Evolutionary conservation across 2,329 filamentous ascomycete species (phyloP), one percentile per base, ranked within the genome.

Genomic region (Exophiala bonariae): DNA sequence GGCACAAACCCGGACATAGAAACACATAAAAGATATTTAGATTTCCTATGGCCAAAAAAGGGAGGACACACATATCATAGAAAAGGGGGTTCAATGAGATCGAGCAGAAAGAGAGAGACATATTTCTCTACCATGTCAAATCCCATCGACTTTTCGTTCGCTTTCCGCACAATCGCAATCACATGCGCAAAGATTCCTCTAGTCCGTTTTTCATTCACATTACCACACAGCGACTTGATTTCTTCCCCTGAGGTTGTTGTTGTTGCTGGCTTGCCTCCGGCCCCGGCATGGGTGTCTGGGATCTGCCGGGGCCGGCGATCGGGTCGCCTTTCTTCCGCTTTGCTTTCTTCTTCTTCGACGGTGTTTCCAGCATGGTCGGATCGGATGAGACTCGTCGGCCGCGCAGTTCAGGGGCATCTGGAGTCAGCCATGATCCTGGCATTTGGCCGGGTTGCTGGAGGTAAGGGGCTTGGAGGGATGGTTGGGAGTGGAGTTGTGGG

Each of bases 221-320:
- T 33, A 58, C 54, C 23, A 52, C 28, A 47, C 56, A 58, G 41
- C 43, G 48, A 19, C 49, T 41, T 16, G 49, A 50, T 17, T 50
- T 56, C 34, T 56, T 47, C 28, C 26, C 38, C 31, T 41, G 45
- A n/a, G 30, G 28, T n/a, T n/a, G 38, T n/a, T n/a, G n/a, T n/a
- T n/a, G n/a, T n/a, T n/a, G n/a, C n/a, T n/a, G n/a, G n/a, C 22
- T 14, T 26, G 22, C 18, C 19, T 17, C 16, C 23, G n/a, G n/a
- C n/a, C n/a, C 41, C 14, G 49, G 32, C 23, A 41, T 44, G 4
- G 50, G 41, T 8, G 47, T 52, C 32, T 52, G 50, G 16, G 41
- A 32, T 32, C 47, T 20, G 4, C 41, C 36, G 16, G 18, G 22
- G 20, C 50, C 53, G 3, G 35, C n/a, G 18, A 37, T 37, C 14